phyloP scores from a whole-genome alignment of 2,329 filamentous ascomycete species.

The Fusarium buxicola region DNA sequence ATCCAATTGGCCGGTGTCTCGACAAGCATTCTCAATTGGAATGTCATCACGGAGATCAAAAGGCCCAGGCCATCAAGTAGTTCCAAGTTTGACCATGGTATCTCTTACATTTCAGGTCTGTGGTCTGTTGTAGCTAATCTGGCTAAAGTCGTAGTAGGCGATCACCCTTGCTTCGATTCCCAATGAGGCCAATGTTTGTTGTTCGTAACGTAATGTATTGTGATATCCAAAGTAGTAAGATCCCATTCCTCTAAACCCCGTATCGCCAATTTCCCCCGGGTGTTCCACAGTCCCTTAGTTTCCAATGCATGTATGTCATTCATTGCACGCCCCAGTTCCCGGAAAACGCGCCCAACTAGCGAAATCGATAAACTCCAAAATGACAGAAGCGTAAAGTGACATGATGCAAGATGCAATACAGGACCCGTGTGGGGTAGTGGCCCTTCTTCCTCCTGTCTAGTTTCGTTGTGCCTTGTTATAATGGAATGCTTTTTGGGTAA shows the following conservation, averaged over 20 bases:
- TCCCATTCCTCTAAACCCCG: slow-evolving; percentile 22
- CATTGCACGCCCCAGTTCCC: slow-evolving; percentile 21
- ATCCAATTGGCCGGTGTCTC: too few species aligned
- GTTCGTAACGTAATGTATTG: too few species aligned
- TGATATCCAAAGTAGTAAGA: too few species aligned
- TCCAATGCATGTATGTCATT: slow-evolving; percentile 1
- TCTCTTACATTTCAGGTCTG: too few species aligned
- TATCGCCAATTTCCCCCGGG: slow-evolving; percentile 32
- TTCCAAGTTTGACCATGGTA: too few species aligned
- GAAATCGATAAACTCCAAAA: too few species aligned
- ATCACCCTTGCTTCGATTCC: too few species aligned
- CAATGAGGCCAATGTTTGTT: too few species aligned
- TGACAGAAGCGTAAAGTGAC: too few species aligned
- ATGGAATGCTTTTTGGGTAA: neutral
- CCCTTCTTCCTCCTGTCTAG: slow-evolving; percentile 20
- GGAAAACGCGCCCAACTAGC: neutral
- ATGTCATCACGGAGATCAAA: slow-evolving; percentile 10
- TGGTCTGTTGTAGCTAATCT: too few species aligned
- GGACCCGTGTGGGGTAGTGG: neutral
- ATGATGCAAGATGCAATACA: slow-evolving; percentile 27
- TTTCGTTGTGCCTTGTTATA: neutral
- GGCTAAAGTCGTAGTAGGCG: too few species aligned
- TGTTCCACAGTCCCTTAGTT: neutral
- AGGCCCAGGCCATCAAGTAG: too few species aligned
- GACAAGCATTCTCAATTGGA: neutral